Evolutionary conservation across 2,329 filamentous ascomycete species (phyloP).

Genomic region (Tolypocladium ophioglossoides): DNA sequence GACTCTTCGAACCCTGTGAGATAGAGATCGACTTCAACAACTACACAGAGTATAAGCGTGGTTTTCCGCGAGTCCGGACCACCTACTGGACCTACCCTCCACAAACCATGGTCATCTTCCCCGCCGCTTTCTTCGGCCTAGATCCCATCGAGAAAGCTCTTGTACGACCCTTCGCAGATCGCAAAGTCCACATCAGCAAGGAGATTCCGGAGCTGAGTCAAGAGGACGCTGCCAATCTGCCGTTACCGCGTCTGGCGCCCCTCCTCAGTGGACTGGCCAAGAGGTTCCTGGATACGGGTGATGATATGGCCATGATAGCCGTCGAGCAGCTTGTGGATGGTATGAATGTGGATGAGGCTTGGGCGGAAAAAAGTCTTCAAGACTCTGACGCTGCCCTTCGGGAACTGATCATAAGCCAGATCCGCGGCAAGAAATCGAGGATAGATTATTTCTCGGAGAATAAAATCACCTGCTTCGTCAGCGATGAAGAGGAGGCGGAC

Average conservation of each 20-base stretch:
- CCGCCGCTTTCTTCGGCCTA: conserved; percentile 7
- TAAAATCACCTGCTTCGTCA: conserved; percentile 12
- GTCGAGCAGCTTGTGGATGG: conserved; percentile 16
- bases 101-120: conserved; percentile 8
- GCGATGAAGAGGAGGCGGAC: conserved; percentile 9
- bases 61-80: conserved; percentile 9
- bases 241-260: conserved; percentile 10
- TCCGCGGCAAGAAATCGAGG: conserved; percentile 7
- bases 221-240: conserved; percentile 7
- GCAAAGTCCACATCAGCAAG: conserved; percentile 4
- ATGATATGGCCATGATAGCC: conserved; percentile 13
- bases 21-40: conserved; percentile 8
- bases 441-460: conserved; percentile 14
- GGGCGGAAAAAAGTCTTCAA: conserved; percentile 7
- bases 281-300: conserved; percentile 8
- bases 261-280: conserved; percentile 8
- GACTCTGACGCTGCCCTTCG: conserved; percentile 2
- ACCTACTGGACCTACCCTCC: conserved; percentile 3
- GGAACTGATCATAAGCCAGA: conserved; percentile 6
- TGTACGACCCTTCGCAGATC: neutral
- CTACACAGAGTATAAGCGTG: conserved; percentile 14
- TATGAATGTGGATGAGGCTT: conserved; percentile 12
- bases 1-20: conserved; percentile 5
- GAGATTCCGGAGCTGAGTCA: conserved; percentile 2
- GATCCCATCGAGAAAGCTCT: conserved; percentile 5